Evolutionary conservation across 495 filamentous ascomycete genomes (phyloP).

Genomic region (Haplographium delicatum): DNA sequence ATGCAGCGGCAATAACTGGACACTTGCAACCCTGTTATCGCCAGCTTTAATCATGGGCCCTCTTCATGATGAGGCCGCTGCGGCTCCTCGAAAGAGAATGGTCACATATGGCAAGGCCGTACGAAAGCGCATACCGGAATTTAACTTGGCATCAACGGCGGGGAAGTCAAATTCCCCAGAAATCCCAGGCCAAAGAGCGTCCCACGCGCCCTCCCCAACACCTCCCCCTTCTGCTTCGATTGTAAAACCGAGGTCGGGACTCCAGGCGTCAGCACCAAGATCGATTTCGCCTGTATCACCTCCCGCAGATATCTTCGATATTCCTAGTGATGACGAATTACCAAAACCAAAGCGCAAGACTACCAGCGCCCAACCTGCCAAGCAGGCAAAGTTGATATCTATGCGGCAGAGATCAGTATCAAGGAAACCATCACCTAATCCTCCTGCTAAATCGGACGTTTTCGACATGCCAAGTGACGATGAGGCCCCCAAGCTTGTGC

Average conservation of each 20-base stretch:
- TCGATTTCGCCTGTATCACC: background rate
- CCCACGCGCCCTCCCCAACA: background rate
- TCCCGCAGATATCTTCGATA: conserved; percentile 1
- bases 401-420: conserved; percentile 3
- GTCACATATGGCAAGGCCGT: conserved; percentile 44
- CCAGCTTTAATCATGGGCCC: conserved; percentile 26
- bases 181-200: background rate
- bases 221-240: background rate
- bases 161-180: conserved; percentile 18
- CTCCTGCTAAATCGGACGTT: conserved; percentile 1
- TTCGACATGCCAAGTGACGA: conserved; percentile 10
- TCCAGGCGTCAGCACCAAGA: background rate
- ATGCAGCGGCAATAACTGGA: background rate
- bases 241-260: too few relatives aligned
- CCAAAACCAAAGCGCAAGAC: background rate
- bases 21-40: background rate
- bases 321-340: conserved; percentile 4
- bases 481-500: background rate
- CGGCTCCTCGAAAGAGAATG: conserved; percentile 33
- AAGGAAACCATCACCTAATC: background rate
- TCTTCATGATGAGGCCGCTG: conserved; percentile 13
- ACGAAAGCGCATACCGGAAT: conserved; percentile 28
- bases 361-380: background rate
- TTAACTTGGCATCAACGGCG: conserved; percentile 12
- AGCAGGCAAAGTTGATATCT: background rate